Conservation (phyloP, 306 rosid species). For the Glycine soja region DNA sequence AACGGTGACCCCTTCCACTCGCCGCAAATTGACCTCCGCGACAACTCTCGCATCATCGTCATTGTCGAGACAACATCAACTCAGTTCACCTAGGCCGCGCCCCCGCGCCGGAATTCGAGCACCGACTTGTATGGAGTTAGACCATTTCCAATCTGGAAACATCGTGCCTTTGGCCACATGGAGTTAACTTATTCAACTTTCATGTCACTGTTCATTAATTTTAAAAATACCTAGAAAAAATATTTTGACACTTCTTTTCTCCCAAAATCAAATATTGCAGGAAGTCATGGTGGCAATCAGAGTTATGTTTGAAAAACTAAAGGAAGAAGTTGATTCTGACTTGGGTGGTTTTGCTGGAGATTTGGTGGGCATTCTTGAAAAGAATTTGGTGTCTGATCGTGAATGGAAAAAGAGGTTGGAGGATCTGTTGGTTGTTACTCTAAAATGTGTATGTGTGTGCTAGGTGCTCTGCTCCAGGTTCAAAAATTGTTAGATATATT, state of each 20-base stretch:
- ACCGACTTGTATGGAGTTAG: too few species aligned
- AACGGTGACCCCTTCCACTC: too few species aligned
- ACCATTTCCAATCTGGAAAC: constrained; percentile 82
- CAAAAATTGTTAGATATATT: constrained; percentile 75
- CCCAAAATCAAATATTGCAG: constrained; percentile 49
- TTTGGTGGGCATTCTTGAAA: constrained; percentile 77
- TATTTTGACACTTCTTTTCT: too few species aligned
- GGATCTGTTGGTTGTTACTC: constrained; percentile 80
- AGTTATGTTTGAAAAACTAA: constrained; percentile 79
- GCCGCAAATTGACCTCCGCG: too few species aligned
- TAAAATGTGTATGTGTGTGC: constrained; percentile 75
- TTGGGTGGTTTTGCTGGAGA: constrained; percentile 92
- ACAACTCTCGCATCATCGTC: too few species aligned
- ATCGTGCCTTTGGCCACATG: constrained; percentile 77
- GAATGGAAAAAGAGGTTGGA: constrained; percentile 77
- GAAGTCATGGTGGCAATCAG: constrained; percentile 79
- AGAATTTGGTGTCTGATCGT: constrained; percentile 51
- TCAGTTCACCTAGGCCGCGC: too few species aligned
- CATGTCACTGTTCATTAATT: not conserved
- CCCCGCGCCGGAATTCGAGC: too few species aligned
- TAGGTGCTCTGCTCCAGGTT: constrained; percentile 73
- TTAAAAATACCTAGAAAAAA: too few species aligned
- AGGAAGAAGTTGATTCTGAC: constrained; percentile 88
- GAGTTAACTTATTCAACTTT: constrained; percentile 44
- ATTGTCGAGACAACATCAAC: too few species aligned